Conservation (phyloP, 2,329 filamentous ascomycete genomes). For the Penicillium palitans region DNA sequence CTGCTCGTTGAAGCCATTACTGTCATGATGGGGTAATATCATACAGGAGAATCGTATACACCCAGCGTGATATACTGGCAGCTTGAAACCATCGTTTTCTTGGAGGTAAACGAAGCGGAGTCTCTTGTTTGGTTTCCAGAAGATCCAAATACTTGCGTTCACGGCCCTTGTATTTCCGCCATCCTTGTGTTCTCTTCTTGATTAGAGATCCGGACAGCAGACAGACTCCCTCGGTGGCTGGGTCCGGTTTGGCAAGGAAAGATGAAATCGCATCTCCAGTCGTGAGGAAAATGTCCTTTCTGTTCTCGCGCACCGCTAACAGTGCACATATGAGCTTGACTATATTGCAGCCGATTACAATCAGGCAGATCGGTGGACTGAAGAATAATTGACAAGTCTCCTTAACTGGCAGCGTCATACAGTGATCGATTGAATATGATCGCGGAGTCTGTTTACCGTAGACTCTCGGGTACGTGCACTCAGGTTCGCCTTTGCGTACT, state of each 20-base stretch:
- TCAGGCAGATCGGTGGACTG: not conserved
- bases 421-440: conserved; percentile 1
- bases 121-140: not conserved
- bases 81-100: not conserved
- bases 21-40: not conserved
- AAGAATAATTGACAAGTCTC: conserved; percentile 1
- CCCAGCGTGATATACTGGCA: not conserved
- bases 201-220: not conserved
- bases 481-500: not conserved
- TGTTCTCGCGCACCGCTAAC: not conserved
- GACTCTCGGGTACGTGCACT: not conserved
- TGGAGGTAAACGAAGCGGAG: not conserved
- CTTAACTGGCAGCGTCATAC: not conserved
- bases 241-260: not conserved
- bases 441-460: not conserved
- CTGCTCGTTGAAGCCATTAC: not conserved
- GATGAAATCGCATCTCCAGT: not conserved
- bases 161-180: not conserved
- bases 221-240: not conserved
- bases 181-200: not conserved
- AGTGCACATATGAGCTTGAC: not conserved
- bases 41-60: not conserved
- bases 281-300: not conserved
- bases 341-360: not conserved
- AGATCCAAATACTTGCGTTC: not conserved